phyloP scores from a whole-genome alignment of 1,139 yeast genomes.

The Pichia sp. region DNA sequence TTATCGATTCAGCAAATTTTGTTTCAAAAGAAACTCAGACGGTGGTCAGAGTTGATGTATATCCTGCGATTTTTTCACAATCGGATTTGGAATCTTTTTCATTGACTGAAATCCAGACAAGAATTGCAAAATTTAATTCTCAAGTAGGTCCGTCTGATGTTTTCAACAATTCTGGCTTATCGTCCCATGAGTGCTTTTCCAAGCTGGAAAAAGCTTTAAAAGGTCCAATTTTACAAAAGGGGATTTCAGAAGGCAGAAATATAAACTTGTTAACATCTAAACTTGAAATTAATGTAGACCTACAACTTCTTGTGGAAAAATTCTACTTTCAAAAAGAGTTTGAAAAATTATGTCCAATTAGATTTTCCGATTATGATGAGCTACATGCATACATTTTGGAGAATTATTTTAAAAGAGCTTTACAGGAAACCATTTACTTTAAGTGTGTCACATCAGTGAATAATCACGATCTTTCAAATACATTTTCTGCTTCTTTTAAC shows the following conservation, averaged over 20 bases:
- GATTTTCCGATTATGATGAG: conserved; percentile 31
- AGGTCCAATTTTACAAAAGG: conserved; percentile 46
- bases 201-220: conserved; percentile 51
- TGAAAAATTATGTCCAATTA: neutral
- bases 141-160: conserved; percentile 39
- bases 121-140: conserved; percentile 28
- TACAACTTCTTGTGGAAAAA: conserved; percentile 39
- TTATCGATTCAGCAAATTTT: conserved; percentile 36
- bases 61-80: conserved; percentile 30
- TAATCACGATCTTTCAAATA: conserved; percentile 1
- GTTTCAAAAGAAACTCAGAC: conserved; percentile 34
- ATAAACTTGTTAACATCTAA: conserved; percentile 40
- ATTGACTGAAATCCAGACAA: conserved; percentile 29
- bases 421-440: conserved; percentile 34
- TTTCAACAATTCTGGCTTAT: conserved; percentile 44
- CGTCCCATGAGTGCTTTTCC: conserved; percentile 35
- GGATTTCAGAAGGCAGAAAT: conserved; percentile 40
- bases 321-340: conserved; percentile 32
- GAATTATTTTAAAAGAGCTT: conserved; percentile 37
- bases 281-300: conserved; percentile 48
- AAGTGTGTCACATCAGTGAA: conserved; percentile 4
- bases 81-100: conserved; percentile 32
- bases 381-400: conserved; percentile 15
- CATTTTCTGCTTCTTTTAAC: conserved; percentile 13
- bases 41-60: conserved; percentile 35